A percentile compares a stretch with the other conserved stretches of the same genome.
Conservation (phyloP, 495 filamentous ascomycete genomes). For the Aspergillus biplanus region DNA sequence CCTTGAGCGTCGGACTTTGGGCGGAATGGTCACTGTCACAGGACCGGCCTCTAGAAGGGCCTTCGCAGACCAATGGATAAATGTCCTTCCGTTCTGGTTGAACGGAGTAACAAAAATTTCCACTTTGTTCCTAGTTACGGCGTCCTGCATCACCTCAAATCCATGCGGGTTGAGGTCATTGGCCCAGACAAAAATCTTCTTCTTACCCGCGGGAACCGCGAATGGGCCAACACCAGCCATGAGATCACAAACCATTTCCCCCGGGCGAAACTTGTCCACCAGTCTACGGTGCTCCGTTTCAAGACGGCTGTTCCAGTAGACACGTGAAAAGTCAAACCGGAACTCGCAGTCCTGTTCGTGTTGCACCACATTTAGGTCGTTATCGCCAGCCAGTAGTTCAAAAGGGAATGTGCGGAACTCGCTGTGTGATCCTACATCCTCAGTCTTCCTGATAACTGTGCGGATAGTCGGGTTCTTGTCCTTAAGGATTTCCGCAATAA, state of each 20-base stretch:
- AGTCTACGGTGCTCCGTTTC: constrained; percentile 86
- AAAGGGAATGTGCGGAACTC: constrained; percentile 92
- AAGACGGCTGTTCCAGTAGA: constrained; percentile 96
- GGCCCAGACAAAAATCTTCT: constrained; percentile 90
- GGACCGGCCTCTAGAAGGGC: constrained; percentile 58
- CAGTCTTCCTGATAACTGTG: constrained; percentile 95
- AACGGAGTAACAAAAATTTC: constrained; percentile 72
- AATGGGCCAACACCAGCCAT: constrained; percentile 99
- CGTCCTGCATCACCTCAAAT: constrained; percentile 67
- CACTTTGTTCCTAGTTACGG: constrained; percentile 80
- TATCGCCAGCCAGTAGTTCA: constrained; percentile 82
- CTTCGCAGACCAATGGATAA: constrained; percentile 72
- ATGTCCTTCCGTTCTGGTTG: constrained; percentile 77
- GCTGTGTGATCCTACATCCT: constrained; percentile 81
- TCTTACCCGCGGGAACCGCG: constrained; percentile 87
- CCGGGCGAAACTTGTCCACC: constrained; percentile 73
- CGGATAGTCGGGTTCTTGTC: constrained; percentile 82
- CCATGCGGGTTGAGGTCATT: constrained; percentile 97
- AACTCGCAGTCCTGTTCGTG: constrained; percentile 55
- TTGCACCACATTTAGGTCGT: constrained; percentile 79
- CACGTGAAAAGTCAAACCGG: constrained; percentile 66
- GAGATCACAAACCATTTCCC: constrained; percentile 92
- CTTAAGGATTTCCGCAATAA: constrained; percentile 80
- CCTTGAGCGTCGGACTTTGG: constrained; percentile 34
- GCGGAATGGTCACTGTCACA: constrained; percentile 48